phyloP scores from a whole-genome alignment of 495 filamentous ascomycete genomes.

The Trichoderma erinaceum region DNA sequence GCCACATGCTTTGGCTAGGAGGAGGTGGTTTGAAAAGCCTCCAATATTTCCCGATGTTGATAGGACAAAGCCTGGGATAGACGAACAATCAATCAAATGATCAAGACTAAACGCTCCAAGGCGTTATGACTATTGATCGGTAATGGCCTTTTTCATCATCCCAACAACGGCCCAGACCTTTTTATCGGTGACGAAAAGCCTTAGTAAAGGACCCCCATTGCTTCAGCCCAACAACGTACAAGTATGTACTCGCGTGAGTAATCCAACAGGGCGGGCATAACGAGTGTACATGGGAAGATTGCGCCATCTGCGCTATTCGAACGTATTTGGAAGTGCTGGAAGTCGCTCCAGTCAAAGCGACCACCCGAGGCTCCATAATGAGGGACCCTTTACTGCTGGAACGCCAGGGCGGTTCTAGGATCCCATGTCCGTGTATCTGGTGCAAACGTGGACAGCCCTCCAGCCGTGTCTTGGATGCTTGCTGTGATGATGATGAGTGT shows the following conservation, averaged over 20 bases:
- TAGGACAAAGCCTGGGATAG: background rate
- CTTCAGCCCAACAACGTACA: background rate
- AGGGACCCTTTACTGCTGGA: background rate
- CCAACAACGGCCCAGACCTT: background rate
- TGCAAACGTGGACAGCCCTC: background rate
- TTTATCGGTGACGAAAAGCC: background rate
- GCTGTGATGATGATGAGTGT: background rate
- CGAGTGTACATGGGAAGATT: conserved; percentile 12
- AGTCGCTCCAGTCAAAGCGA: background rate
- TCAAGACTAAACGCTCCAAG: background rate
- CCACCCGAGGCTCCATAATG: conserved; percentile 7
- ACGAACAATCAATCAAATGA: background rate
- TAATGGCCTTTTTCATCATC: background rate
- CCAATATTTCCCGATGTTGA: too few relatives aligned
- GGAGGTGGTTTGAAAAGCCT: background rate
- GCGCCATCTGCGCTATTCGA: conserved; percentile 13
- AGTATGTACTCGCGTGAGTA: background rate
- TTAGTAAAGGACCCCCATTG: background rate
- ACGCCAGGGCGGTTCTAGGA: conserved; percentile 6
- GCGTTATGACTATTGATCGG: background rate
- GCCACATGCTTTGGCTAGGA: background rate
- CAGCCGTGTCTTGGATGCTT: background rate
- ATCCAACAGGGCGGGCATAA: background rate
- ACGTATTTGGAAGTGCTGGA: conserved; percentile 11
- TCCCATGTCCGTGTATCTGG: background rate